These are phyloP conservation scores for Rasamsonia emersonii DNA, from an alignment of 2,329 filamentous ascomycete species.

Conservation along the genomic window DNA sequence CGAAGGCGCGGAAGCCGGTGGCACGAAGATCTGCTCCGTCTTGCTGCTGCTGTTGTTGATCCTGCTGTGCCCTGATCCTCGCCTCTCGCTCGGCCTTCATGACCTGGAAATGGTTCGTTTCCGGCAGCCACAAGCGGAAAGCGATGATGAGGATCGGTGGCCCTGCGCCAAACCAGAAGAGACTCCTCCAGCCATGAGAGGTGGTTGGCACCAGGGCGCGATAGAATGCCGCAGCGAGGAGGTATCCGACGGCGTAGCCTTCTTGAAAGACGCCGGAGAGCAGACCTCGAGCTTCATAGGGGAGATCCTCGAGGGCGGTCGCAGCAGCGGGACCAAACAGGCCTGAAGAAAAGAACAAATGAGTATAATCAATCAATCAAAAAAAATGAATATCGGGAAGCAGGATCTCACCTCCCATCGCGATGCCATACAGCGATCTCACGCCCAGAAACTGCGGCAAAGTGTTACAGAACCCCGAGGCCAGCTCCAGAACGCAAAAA, in stretches of 20 bases:
- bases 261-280: constrained; percentile 28
- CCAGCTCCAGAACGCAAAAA: constrained; percentile 31
- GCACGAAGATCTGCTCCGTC: constrained; percentile 1
- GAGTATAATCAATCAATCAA: neutral
- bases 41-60: neutral
- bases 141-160: constrained; percentile 46
- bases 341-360: constrained; percentile 6
- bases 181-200: constrained; percentile 24
- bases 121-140: constrained; percentile 64
- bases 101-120: constrained; percentile 58
- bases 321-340: constrained; percentile 24
- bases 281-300: constrained; percentile 30
- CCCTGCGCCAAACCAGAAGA: constrained; percentile 30
- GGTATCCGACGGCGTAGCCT: constrained; percentile 26
- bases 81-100: constrained; percentile 16
- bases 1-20: constrained; percentile 10
- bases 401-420: constrained; percentile 30
- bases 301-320: constrained; percentile 32
- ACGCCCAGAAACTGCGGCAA: constrained; percentile 28
- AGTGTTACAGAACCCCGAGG: constrained; percentile 28
- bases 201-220: constrained; percentile 27
- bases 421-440: constrained; percentile 29
- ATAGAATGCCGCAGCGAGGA: constrained; percentile 27
- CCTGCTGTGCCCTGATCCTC: constrained; percentile 5
- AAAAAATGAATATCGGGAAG: neutral